phyloP scores from a whole-genome alignment of 2,329 filamentous ascomycete genomes.

The Sarocladiaceae sp. region DNA sequence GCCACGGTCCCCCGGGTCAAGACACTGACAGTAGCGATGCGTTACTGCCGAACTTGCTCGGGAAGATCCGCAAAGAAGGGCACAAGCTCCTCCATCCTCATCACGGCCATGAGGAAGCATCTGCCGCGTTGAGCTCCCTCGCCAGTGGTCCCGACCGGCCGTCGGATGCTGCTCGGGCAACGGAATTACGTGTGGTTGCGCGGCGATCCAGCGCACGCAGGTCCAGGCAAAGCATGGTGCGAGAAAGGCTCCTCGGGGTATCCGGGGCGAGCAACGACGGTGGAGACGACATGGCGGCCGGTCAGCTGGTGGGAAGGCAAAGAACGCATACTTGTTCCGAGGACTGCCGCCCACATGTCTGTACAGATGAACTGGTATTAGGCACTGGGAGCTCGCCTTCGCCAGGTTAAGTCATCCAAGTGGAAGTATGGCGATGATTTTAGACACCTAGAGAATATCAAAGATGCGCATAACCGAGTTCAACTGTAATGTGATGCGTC shows the following conservation, averaged over 20 bases:
- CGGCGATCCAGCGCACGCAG: neutral
- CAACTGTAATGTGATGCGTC: too few species aligned
- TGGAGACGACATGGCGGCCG: neutral
- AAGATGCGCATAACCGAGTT: too few species aligned
- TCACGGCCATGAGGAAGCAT: neutral
- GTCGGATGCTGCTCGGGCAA: neutral
- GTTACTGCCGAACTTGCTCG: neutral
- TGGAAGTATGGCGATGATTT: too few species aligned
- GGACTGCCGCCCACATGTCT: conserved; percentile 3
- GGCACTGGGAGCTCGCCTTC: too few species aligned
- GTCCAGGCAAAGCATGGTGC: neutral
- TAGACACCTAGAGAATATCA: too few species aligned
- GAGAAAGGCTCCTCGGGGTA: neutral
- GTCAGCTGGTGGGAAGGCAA: neutral
- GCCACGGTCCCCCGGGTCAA: neutral
- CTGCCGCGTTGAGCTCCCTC: neutral
- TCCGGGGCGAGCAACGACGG: neutral
- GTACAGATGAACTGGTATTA: conserved; percentile 3
- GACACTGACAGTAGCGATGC: neutral
- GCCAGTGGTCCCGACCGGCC: neutral
- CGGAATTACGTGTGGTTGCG: neutral
- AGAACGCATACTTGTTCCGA: conserved; percentile 6
- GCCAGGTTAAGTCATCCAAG: too few species aligned
- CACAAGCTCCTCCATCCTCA: neutral
- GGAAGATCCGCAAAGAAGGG: neutral